Evolutionary conservation across 331 rosid genomes (phyloP), one percentile per base, ranked within the genome.

Genomic region (Dryas integrifolia): DNA sequence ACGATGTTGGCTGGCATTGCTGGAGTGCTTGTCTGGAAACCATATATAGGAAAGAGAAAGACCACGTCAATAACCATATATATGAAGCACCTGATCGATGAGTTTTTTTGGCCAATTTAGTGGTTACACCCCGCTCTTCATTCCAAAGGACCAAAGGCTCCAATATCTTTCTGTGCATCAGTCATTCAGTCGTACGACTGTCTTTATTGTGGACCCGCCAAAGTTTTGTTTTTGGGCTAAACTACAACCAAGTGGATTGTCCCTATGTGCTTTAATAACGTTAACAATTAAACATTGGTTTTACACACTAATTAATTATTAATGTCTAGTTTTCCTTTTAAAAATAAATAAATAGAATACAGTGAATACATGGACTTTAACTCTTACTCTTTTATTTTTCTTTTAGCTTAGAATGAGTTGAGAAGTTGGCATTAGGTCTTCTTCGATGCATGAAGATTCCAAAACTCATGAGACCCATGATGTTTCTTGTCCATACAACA

Each of bases 11-110:
- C 82, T 65, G 62, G 51, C 82, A 58, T 24, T 69, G 70, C 55
- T 35, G 43, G 39, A 21, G 15, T 76, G 86, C 76, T 77, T 44
- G 45, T 49, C 78, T 73, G 76, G 68, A 49, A 16, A 40, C 14
- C 47, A 16, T 58, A 60, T 39, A 35, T 14, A 7, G 39, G 21
- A 66, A 26, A 39, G 49, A 51, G 52, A 6, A 51, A 43, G 5
- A 7, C 49, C 35, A 5, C 7, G 64, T 21, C 60, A 56, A 21
- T 13, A 13, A 47, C 57, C 57, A 5, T 6, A 9, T 53, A 30
- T 21, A 5, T n/a, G 51, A 40, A 64, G 52, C 40, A 38, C 61
- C 44, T 7, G 73, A 51, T 35, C 4, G 16, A 35, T 30, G 35
- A n/a, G n/a, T n/a, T n/a, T n/a, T n/a, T n/a, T n/a, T n/a, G n/a